Base-by-base conservation (phyloP, 2,329 filamentous ascomycete species). In the Penicillium glabrum region DNA sequence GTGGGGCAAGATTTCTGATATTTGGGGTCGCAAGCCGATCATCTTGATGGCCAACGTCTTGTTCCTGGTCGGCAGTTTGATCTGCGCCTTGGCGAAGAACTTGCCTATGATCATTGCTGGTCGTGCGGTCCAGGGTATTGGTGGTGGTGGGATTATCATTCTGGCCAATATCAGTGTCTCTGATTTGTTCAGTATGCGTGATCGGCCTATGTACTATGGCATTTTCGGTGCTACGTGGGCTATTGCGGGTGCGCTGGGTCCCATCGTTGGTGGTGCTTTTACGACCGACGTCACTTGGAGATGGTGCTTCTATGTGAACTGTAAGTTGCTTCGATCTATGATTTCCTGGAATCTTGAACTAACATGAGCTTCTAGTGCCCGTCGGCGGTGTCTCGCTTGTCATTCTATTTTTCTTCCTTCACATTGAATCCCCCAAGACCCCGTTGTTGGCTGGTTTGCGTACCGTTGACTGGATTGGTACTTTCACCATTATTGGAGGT, bases 401-500 rank as follows among this genome's bases (percentile, higher is more conserved):
- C 46, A 83, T 87, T 54, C 75, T 86, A 29, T 64, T 86, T 31
- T 77, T 87, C 68, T 85, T 85, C 73, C 77, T 88, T 39, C 81
- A 86, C 59, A 75, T 88, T 51, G 81, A 87, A 62, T 85, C 83
- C 1, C 84, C 85, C 13, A 83, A 80, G 61, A 87, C 85, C 0
- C 82, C 83, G 0, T 71, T 88, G 5, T 57, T 80, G 41, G 79
- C 81, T 19, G 85, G 85, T 7, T 68, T 88, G 41, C 82, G 82
- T 60, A 81, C 83, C 5, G 85, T 88, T 59, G 86, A 88, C 71
- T 88, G 86, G 86, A 64, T 83, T 10, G 86, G 86, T n/a, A 82
- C 80, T 1, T 63, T 87, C 26, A 76, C 81, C 29, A 85, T 96
- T 69, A 83, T 93, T 24, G 89, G 89, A 43, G 90, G 88, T 21